Conservation (phyloP, 139 green algal genomes). For the Tetradesmus obliquus region DNA sequence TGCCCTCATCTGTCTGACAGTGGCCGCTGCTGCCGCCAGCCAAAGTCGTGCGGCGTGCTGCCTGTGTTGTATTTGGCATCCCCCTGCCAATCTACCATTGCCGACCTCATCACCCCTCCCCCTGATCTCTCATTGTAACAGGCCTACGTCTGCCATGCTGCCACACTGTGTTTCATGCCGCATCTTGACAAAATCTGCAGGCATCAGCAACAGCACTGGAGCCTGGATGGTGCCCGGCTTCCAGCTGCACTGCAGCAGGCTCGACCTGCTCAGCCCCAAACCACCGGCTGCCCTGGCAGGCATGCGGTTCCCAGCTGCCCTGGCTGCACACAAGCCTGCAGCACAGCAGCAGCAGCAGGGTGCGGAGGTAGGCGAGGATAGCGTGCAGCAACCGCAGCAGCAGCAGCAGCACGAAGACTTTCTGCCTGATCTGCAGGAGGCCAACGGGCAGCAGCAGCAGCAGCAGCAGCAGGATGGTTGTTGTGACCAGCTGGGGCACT, state of each 20-base stretch:
- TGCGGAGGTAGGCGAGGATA: not conserved
- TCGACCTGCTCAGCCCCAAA: slow-evolving; percentile 61
- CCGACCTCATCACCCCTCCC: too few species aligned
- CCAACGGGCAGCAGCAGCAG: slow-evolving; percentile 7
- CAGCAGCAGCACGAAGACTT: slow-evolving; percentile 24
- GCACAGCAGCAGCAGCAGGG: slow-evolving; percentile 37
- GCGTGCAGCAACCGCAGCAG: not conserved
- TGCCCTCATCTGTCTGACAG: not conserved
- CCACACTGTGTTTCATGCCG: too few species aligned
- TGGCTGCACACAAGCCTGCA: slow-evolving; percentile 35
- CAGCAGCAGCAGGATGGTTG: not conserved
- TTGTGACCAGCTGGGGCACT: not conserved
- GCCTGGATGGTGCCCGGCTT: slow-evolving; percentile 85
- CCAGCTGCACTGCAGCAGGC: slow-evolving; percentile 71
- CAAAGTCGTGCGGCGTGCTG: too few species aligned
- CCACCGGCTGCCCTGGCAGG: not conserved
- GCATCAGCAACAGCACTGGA: slow-evolving; percentile 63
- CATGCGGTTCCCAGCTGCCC: slow-evolving; percentile 30
- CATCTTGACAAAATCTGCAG: slow-evolving; percentile 39
- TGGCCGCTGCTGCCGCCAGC: not conserved
- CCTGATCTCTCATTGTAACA: too few species aligned
- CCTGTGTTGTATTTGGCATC: too few species aligned
- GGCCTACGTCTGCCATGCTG: too few species aligned
- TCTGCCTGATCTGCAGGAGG: slow-evolving; percentile 10
- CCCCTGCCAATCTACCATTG: too few species aligned